These are phyloP conservation scores for Saccharomyces hybrid DNA, from an alignment of 1,139 yeast species.

Conservation along the genomic window DNA sequence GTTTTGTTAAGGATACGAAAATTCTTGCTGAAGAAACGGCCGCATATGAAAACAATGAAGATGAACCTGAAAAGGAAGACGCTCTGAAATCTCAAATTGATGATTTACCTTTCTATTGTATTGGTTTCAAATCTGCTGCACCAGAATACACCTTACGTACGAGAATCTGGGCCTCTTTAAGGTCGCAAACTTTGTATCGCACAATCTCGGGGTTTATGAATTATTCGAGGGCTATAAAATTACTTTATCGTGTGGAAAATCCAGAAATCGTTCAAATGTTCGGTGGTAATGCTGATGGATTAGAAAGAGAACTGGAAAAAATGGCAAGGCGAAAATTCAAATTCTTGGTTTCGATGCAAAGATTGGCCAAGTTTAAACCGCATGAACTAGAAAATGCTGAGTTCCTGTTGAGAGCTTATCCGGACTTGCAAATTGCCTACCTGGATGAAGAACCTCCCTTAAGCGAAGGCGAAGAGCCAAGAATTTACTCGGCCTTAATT, in stretches of 20 bases:
- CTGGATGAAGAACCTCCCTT: slow-evolving; percentile 88
- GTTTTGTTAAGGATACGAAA: slow-evolving; percentile 97
- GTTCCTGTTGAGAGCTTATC: slow-evolving; percentile 94
- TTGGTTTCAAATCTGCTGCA: slow-evolving; percentile 98
- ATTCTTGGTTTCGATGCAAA: slow-evolving; percentile 96
- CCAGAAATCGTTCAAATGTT: slow-evolving; percentile 97
- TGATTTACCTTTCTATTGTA: slow-evolving; percentile 95
- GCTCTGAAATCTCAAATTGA: slow-evolving; percentile 83
- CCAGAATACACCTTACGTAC: slow-evolving; percentile 98
- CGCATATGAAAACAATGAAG: slow-evolving; percentile 70
- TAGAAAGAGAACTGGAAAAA: slow-evolving; percentile 93
- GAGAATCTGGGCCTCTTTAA: slow-evolving; percentile 97
- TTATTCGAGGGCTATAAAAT: slow-evolving; percentile 94
- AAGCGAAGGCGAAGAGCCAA: slow-evolving; percentile 94
- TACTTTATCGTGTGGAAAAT: slow-evolving; percentile 95
- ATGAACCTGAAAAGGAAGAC: slow-evolving; percentile 53
- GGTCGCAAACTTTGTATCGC: slow-evolving; percentile 96
- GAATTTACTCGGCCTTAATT: slow-evolving; percentile 90
- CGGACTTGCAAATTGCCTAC: slow-evolving; percentile 96
- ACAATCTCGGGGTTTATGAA: slow-evolving; percentile 99
- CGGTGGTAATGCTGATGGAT: slow-evolving; percentile 93
- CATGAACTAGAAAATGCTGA: slow-evolving; percentile 98
- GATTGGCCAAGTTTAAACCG: slow-evolving; percentile 91
- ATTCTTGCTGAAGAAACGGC: slow-evolving; percentile 96
- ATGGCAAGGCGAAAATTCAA: slow-evolving; percentile 99